Conservation (phyloP, 2,329 filamentous ascomycete genomes). For the Lachnellula willkommii region DNA sequence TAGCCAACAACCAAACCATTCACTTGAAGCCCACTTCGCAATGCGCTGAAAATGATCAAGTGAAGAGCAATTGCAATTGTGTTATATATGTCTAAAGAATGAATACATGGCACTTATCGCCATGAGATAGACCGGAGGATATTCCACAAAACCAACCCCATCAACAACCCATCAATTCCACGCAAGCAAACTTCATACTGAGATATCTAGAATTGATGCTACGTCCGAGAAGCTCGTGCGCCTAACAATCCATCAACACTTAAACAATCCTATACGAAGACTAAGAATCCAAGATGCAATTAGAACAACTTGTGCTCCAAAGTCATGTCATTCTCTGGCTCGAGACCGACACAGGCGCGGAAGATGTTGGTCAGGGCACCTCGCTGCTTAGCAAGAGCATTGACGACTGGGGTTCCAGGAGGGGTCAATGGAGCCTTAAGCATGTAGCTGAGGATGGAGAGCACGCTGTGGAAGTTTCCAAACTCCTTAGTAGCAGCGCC, state of each 20-base stretch:
- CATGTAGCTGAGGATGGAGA: constrained; percentile 98
- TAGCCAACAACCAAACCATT: not conserved
- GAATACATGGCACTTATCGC: constrained; percentile 31
- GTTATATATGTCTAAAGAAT: constrained; percentile 25
- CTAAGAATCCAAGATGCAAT: constrained; percentile 10
- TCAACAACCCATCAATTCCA: not conserved
- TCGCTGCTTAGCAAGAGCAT: constrained; percentile 92
- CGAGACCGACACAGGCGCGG: constrained; percentile 91
- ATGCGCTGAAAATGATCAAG: constrained; percentile 1
- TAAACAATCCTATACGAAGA: not conserved
- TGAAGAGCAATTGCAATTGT: constrained; percentile 18
- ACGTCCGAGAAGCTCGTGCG: not conserved
- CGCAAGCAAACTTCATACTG: not conserved
- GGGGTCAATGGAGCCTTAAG: constrained; percentile 93
- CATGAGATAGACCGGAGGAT: constrained; percentile 21
- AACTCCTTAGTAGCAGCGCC: constrained; percentile 59
- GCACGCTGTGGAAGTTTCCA: constrained; percentile 93
- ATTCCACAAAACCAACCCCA: constrained; percentile 5
- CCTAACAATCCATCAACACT: not conserved
- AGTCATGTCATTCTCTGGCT: constrained; percentile 98
- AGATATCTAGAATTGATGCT: not conserved
- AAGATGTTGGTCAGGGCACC: constrained; percentile 95
- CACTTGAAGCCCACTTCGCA: not conserved
- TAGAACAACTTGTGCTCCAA: constrained; percentile 97
- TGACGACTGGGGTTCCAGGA: constrained; percentile 90